Evolutionary conservation across 768 basidiomycete genomes (phyloP).

Genomic region (Podaxis sp.): DNA sequence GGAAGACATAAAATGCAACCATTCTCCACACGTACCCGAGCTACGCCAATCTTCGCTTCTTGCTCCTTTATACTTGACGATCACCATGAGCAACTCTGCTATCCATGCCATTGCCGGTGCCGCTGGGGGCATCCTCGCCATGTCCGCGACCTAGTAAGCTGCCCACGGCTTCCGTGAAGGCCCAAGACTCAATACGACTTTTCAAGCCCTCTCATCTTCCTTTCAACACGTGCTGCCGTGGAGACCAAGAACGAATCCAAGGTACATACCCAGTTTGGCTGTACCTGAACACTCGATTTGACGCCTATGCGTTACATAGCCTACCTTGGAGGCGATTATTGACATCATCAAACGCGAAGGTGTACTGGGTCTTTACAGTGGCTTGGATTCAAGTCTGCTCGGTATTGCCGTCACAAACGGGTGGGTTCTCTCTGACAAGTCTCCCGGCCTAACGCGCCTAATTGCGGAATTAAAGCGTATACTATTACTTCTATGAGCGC

Average conservation of each 20-base stretch:
- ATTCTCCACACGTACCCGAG: background rate
- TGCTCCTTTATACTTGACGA: conserved; percentile 9
- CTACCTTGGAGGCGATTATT: conserved; percentile 58
- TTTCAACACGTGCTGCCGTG: conserved; percentile 92
- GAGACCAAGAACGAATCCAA: conserved; percentile 76
- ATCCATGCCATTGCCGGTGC: conserved; percentile 90
- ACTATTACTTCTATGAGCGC: conserved; percentile 90
- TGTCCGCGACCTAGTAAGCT: conserved; percentile 83
- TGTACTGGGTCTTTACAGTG: conserved; percentile 78
- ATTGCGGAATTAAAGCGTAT: conserved; percentile 50
- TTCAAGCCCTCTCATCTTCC: conserved; percentile 79
- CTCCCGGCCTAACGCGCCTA: background rate
- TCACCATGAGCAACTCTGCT: conserved; percentile 65
- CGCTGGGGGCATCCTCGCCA: conserved; percentile 83
- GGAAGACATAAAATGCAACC: conserved; percentile 13
- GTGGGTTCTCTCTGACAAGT: conserved; percentile 32
- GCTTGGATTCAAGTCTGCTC: conserved; percentile 77
- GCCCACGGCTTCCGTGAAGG: conserved; percentile 11
- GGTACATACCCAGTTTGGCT: conserved; percentile 30
- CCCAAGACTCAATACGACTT: conserved; percentile 7
- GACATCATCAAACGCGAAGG: conserved; percentile 87
- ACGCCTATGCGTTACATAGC: conserved; percentile 32
- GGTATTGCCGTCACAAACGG: conserved; percentile 94
- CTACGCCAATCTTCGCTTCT: background rate
- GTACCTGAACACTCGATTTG: background rate